Percentiles rank a stretch among this genome's conserved stretches.
Conservation (phyloP, 768 basidiomycete species). For the Phlebiopsis gigantea region DNA sequence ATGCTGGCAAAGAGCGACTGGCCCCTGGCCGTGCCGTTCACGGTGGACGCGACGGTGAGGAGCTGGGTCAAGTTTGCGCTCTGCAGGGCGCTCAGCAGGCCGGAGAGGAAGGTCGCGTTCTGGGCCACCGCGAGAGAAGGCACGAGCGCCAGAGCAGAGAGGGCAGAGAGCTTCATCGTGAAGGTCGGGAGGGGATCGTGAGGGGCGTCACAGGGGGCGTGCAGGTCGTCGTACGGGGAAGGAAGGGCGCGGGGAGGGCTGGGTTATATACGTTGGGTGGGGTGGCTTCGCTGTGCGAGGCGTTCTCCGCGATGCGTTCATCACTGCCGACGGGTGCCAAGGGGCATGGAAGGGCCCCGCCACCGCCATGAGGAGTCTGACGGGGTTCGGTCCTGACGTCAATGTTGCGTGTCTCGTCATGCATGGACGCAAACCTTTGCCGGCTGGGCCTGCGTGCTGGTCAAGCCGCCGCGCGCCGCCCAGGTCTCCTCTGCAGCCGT, state of each 20-base stretch:
- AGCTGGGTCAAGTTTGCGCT: conserved; percentile 37
- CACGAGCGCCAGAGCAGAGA: not conserved
- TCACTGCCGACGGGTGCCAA: not conserved
- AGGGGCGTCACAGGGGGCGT: not conserved
- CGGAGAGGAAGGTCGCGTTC: conserved; percentile 21
- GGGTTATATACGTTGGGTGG: not conserved
- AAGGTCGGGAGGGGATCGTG: not conserved
- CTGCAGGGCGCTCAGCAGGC: conserved; percentile 35
- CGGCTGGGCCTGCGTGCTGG: too few relatives aligned
- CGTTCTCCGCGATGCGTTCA: not conserved
- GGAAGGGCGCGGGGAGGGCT: not conserved
- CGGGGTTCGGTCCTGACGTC: not conserved
- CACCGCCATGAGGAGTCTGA: not conserved
- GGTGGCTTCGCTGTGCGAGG: not conserved
- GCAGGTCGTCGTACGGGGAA: not conserved
- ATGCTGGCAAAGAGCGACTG: conserved; percentile 37
- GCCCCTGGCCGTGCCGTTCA: conserved; percentile 43
- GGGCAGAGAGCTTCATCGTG: not conserved
- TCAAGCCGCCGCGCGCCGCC: too few relatives aligned
- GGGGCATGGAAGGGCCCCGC: not conserved
- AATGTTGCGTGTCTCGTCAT: not conserved
- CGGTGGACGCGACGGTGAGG: conserved; percentile 30
- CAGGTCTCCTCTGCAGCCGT: too few relatives aligned
- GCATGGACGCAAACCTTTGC: not conserved
- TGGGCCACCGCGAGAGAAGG: conserved; percentile 26